A percentile compares a stretch with the other conserved stretches of the same genome.
These are phyloP conservation scores for Taphrina confusa DNA, from an alignment of 1,139 yeast genomes.

Conservation along the genomic window DNA sequence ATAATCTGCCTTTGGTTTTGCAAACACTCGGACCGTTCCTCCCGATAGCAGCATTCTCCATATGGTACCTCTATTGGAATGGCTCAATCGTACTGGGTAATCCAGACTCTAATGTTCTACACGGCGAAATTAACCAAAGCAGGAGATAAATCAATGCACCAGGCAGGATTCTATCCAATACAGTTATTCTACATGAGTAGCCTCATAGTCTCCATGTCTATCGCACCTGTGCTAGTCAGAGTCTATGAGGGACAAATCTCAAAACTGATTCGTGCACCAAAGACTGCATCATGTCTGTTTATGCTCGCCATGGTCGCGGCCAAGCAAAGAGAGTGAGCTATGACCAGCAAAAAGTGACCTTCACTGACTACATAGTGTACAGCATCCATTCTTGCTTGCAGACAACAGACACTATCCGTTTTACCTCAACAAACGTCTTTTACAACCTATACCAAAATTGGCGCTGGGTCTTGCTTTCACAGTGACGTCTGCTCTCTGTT, in stretches of 20 bases:
- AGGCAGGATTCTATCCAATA: constrained; percentile 66
- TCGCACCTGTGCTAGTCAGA: neutral
- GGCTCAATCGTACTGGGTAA: constrained; percentile 73
- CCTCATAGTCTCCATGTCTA: constrained; percentile 71
- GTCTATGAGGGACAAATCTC: neutral
- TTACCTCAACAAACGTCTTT: constrained; percentile 53
- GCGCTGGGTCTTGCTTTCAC: constrained; percentile 51
- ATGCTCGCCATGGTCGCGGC: no score
- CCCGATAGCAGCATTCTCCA: constrained; percentile 53
- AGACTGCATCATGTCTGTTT: no score
- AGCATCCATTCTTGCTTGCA: constrained; percentile 87
- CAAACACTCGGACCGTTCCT: constrained; percentile 12
- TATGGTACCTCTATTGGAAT: constrained; percentile 63
- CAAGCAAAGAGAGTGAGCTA: no score
- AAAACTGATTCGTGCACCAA: neutral
- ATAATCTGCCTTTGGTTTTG: no score
- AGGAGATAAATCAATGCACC: constrained; percentile 86
- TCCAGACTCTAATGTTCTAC: neutral
- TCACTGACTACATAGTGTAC: constrained; percentile 58
- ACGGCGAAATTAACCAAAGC: neutral
- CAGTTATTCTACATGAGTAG: constrained; percentile 77
- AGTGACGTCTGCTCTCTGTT: constrained; percentile 66
- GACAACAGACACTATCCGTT: constrained; percentile 94
- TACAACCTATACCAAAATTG: constrained; percentile 61
- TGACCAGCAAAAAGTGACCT: no score